Conservation (phyloP, 495 filamentous ascomycete genomes). For the Aspergillus carlsbadensis region DNA sequence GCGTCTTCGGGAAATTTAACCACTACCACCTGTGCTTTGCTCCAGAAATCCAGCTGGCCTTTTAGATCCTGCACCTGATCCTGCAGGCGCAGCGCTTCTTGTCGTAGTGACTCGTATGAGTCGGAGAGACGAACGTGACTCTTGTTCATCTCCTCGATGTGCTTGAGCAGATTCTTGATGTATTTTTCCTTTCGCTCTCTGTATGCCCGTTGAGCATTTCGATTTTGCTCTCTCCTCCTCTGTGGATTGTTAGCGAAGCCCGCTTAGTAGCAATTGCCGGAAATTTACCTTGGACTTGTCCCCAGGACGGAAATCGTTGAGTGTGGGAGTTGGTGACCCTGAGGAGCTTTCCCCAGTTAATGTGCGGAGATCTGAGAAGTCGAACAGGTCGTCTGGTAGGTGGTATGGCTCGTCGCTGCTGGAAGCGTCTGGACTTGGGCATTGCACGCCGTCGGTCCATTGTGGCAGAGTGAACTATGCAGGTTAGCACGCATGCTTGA, state of each 20-base stretch:
- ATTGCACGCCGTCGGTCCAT: not conserved
- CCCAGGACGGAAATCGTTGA: not conserved
- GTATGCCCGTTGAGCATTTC: not conserved
- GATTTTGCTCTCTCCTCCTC: not conserved
- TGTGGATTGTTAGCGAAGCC: not conserved
- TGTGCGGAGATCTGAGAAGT: not conserved
- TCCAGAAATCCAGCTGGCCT: not conserved
- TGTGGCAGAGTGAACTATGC: not conserved
- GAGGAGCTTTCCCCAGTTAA: not conserved
- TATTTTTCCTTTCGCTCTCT: constrained; percentile 1
- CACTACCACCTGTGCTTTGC: not conserved
- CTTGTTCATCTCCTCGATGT: not conserved
- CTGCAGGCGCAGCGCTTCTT: not conserved
- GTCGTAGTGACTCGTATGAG: not conserved
- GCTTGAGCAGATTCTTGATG: not conserved
- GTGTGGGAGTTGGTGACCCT: not conserved
- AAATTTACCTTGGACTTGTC: not conserved
- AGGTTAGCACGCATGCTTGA: not conserved
- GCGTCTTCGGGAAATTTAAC: not conserved
- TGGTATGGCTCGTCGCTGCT: not conserved
- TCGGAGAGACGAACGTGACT: not conserved
- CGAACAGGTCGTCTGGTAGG: not conserved
- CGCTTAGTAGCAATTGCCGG: not conserved
- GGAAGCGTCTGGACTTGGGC: not conserved
- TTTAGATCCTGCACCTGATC: not conserved